Evolutionary conservation across 169 alveolate species (phyloP), one percentile per base, ranked within the genome.

Genomic region (Eimeria falciformis): DNA sequence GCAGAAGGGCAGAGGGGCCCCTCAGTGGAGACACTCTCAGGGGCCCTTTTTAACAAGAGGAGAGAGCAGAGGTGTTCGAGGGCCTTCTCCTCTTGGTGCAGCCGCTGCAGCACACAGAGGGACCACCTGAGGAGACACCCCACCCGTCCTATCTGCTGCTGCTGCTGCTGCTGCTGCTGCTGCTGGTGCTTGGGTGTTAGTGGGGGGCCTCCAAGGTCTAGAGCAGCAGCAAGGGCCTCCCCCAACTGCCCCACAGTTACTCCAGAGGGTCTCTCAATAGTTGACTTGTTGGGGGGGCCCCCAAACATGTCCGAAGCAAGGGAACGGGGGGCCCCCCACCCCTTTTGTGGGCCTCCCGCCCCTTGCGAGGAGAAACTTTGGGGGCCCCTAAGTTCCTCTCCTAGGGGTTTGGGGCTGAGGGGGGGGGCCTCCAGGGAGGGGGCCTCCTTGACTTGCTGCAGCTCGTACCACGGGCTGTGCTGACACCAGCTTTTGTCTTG

Each of bases 81-180:
- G 71, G 71, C 71, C 71, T 27, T 21, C 71, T 58, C 71, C 25
- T 58, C 71, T 14, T 9, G 33, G 27, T 58, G 18, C 7, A 58
- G 71, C 71, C 25, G 71, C 71, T 58, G 71, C 71, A 58, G 27
- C 71, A 21, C 71, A 5, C 25, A 11, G 71, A 58, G 71, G 71
- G 71, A 14, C 71, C 71, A 58, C 18, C 71, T 9, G 9, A 58
- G 71, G 33, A 58, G 71, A 9, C 18, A 11, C 27, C 25, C 29
- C 9, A 21, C 21, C 29, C 71, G 71, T 27, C 21, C 27, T 14
- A 58, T 9, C 25, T 58, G 71, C 71, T 58, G 71, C 71, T 58
- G 71, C 71, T 58, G 71, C 71, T 9, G 33, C 18, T 9, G 71
- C 33, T 58, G 71, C 71, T 58, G 71, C 71, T 14, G 33, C 27